Percentiles rank a stretch among this genome's conserved stretches.
These are phyloP conservation scores for Juglanconis juglandina DNA, from an alignment of 2,329 filamentous ascomycete species.

Conservation along the genomic window DNA sequence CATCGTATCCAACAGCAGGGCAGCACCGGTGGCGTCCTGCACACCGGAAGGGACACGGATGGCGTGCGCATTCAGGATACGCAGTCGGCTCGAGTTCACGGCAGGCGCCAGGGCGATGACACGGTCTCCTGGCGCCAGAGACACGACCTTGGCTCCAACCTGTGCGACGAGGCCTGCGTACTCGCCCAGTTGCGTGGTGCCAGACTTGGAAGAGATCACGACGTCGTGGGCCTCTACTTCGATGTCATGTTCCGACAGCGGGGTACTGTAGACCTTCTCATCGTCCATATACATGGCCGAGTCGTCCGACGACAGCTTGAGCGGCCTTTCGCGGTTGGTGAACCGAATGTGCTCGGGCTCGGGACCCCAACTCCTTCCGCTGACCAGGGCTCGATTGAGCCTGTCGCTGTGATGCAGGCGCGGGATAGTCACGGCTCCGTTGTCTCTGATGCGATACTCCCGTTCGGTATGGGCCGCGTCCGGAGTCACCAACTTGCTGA, in stretches of 20 bases:
- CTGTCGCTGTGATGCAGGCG: slow-evolving; percentile 17
- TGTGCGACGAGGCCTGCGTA: not conserved
- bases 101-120: not conserved
- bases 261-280: not conserved
- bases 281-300: not conserved
- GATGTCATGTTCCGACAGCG: not conserved
- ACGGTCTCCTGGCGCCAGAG: not conserved
- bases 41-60: not conserved
- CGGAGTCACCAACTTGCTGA: not conserved
- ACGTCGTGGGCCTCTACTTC: not conserved
- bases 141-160: not conserved
- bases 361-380: no score
- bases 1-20: not conserved
- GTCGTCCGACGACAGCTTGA: not conserved
- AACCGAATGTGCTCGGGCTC: not conserved
- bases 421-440: slow-evolving; percentile 16
- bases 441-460: slow-evolving; percentile 3
- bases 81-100: not conserved
- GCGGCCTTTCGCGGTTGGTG: not conserved
- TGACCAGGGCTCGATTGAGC: slow-evolving; percentile 16
- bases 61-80: not conserved
- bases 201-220: not conserved
- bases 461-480: not conserved
- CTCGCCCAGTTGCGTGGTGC: not conserved
- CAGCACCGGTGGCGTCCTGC: not conserved